Conservation (phyloP, 768 basidiomycete species). For the Tricholoma matsutake region DNA sequence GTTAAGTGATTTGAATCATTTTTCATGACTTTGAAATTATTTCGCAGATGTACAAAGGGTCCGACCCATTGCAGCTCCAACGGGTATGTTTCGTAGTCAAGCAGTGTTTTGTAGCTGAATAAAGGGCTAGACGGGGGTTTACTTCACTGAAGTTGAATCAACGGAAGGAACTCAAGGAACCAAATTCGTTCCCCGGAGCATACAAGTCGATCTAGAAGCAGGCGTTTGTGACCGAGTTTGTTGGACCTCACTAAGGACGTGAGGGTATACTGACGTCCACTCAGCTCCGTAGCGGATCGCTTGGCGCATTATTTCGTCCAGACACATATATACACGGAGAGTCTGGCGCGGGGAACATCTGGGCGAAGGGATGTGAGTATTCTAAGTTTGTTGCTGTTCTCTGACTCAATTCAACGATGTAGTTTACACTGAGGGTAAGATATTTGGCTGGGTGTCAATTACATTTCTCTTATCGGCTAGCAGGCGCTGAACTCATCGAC, state of each 20-base stretch:
- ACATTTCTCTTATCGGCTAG: neutral
- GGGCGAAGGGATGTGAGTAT: conserved; percentile 88
- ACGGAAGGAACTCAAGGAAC: conserved; percentile 37
- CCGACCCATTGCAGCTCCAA: conserved; percentile 70
- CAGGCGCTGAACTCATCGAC: conserved; percentile 90
- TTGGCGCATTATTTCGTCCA: conserved; percentile 80
- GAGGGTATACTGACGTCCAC: neutral
- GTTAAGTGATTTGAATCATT: neutral
- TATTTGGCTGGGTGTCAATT: conserved; percentile 1
- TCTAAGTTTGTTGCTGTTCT: conserved; percentile 4
- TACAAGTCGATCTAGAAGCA: conserved; percentile 88
- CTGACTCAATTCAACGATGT: neutral
- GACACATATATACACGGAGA: conserved; percentile 75
- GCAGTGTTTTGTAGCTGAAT: neutral
- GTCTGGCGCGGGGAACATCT: conserved; percentile 83
- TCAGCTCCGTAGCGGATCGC: conserved; percentile 63
- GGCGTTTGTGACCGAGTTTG: conserved; percentile 79
- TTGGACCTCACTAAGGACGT: conserved; percentile 2
- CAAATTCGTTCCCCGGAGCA: conserved; percentile 87
- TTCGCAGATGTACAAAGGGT: conserved; percentile 62
- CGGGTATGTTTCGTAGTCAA: conserved; percentile 43
- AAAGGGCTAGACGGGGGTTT: conserved; percentile 62
- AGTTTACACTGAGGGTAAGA: conserved; percentile 86
- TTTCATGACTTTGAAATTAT: neutral
- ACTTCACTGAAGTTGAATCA: conserved; percentile 70